Evolutionary conservation across 2,329 filamentous ascomycete species (phyloP), one percentile per base, ranked within the genome.

Genomic region (Paramyrothecium sp.): DNA sequence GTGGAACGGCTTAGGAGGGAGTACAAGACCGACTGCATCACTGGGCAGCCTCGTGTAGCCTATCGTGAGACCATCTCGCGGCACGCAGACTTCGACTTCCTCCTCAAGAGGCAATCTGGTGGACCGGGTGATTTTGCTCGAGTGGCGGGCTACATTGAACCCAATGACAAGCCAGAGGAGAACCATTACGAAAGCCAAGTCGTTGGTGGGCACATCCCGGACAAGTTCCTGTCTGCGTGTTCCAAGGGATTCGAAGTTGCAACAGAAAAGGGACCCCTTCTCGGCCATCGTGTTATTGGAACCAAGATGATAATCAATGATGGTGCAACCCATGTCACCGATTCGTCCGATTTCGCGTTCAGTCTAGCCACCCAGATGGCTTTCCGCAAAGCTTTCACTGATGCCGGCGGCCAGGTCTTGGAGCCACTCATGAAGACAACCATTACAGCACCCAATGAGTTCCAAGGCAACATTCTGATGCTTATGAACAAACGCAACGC

Each of bases 361-460:
- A 96, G 90, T 76, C 89, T 89, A 65, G 94, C 95, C 13, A 96
- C 95, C 2, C 92, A 97, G 75, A 91, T 97, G 80, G 95, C 95
- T 23, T 99, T 99, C 88, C 88, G 90, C 66, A 97, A 97, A 78
- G 90, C 92, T 19, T 98, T 99, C 79, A 81, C 83, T 59, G 86
- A 90, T 13, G 91, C 89, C 34, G 85, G 87, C 54, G 93, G 94
- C 3, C 85, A 91, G 67, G 88, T 99, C 11, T 86, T 99, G 38
- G 95, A 99, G 76, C 95, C 95, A 5, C 78, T 99, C 55, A 99
- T 99, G 95, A 98, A 97, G 84, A 97, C 92, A 1, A 93, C 92
- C 60, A 92, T 99, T 68, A 97, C 92, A 33, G 93, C 95, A 1
- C 95, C 95, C 51, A 92, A 90, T 69, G 95, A 99, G 81, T 99